Base-by-base conservation (phyloP, 2,329 filamentous ascomycete species). In the Furcasterigmium sp. region DNA sequence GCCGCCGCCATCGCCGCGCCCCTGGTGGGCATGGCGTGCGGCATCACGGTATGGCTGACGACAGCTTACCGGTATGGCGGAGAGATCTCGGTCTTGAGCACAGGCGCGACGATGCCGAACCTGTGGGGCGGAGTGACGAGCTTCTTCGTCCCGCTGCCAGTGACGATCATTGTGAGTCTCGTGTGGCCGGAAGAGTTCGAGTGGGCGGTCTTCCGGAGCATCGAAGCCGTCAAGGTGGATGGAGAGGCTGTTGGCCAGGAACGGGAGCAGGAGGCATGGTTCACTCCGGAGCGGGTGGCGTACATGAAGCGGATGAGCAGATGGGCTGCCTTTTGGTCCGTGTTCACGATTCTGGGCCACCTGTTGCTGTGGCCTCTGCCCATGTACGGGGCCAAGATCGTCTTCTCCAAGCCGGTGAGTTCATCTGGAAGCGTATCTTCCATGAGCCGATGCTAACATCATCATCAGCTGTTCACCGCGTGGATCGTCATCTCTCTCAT, bases 361-460 rank as follows among this genome's bases (percentile, higher is more conserved):
- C 69, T 95, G 0, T 73, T 95, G 2, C 75, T 95, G 14, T 95
- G 90, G 89, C 90, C 91, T 0, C 91, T 95, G 76, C 90, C 90
- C 1, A 82, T 95, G 80, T 95, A 93, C 57, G 90, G 88, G 10
- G 75, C 75, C 0, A 78, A 78, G 1, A 95, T 95, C 59, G 76
- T 95, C 42, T 94, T 93, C 65, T 82, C 75, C 61, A 85, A 87
- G 70, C 73, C n/a, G n/a, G n/a, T n/a, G n/a, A n/a, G n/a, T n/a
- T n/a, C n/a, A n/a, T n/a, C n/a, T n/a, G n/a, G n/a, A n/a, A n/a
- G n/a, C n/a, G n/a, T n/a, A n/a, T n/a, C n/a, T n/a, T n/a, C n/a
- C n/a, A n/a, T n/a, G n/a, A n/a, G n/a, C n/a, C n/a, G n/a, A n/a
- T n/a, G n/a, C n/a, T n/a, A n/a, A n/a, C n/a, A n/a, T n/a, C n/a